Conservation (phyloP, 305 asterid genomes). For the Fraxinus latifolia region DNA sequence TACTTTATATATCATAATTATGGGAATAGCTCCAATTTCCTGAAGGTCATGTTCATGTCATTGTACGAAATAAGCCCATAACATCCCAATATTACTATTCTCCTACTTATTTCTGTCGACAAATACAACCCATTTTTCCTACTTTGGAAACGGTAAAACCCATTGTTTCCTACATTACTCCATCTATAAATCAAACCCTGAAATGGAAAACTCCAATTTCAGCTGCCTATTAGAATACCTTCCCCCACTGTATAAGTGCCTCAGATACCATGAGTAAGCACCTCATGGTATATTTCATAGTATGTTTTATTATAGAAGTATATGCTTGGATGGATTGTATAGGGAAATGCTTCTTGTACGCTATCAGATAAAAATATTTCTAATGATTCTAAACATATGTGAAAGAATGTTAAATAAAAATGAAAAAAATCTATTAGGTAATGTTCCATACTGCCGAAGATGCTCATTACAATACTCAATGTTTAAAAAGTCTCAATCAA, state of each 20-base stretch:
- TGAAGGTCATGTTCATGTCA: background rate
- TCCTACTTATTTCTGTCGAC: background rate
- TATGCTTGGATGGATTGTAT: background rate
- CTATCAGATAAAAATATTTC: background rate
- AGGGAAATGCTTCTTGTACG: background rate
- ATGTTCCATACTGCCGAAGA: background rate
- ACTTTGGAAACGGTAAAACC: conserved; percentile 6
- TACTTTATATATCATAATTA: background rate
- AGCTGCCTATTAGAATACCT: background rate
- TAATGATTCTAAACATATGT: background rate
- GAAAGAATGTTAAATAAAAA: background rate
- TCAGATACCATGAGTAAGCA: background rate
- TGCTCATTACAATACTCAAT: background rate
- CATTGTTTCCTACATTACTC: background rate
- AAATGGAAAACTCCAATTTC: background rate
- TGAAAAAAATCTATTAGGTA: background rate
- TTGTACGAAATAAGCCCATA: background rate
- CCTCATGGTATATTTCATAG: background rate
- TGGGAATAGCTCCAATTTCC: background rate
- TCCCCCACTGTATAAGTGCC: background rate
- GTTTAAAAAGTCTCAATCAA: background rate
- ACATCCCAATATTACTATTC: background rate
- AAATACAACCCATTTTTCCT: background rate
- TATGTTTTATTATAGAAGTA: background rate
- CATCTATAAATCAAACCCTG: background rate